These are phyloP conservation scores for Geosmithia putterillii DNA, from an alignment of 2,329 filamentous ascomycete species.

Conservation along the genomic window DNA sequence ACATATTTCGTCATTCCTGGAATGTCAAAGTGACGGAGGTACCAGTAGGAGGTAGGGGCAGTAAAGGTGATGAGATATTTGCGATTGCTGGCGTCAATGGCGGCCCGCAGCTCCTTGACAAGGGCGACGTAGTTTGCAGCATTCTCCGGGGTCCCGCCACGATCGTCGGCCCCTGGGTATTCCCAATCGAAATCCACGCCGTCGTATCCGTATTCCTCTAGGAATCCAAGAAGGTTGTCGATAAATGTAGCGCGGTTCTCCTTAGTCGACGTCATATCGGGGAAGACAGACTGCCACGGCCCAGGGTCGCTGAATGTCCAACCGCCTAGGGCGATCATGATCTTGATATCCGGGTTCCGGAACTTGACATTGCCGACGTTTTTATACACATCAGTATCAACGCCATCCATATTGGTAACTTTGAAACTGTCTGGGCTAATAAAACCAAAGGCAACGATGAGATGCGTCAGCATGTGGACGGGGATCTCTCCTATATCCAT, in stretches of 20 bases:
- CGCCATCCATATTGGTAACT: neutral
- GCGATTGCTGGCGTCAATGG: neutral
- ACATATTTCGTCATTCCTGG: neutral
- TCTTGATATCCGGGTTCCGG: slow-evolving; percentile 12
- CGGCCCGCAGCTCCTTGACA: slow-evolving; percentile 3
- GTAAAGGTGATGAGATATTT: slow-evolving; percentile 6
- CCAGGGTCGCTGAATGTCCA: slow-evolving; percentile 20
- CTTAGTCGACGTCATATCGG: slow-evolving; percentile 7
- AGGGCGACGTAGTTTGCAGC: slow-evolving; percentile 6
- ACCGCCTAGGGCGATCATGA: slow-evolving; percentile 23
- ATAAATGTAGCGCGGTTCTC: slow-evolving; percentile 3
- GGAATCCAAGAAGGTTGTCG: slow-evolving; percentile 2
- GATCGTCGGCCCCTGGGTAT: slow-evolving; percentile 4
- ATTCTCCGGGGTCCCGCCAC: slow-evolving; percentile 4
- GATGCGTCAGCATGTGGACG: neutral
- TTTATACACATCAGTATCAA: slow-evolving; percentile 1
- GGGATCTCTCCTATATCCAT: slow-evolving; percentile 11
- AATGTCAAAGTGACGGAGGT: slow-evolving; percentile 8
- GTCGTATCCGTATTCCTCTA: slow-evolving; percentile 4
- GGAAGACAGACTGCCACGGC: slow-evolving; percentile 9
- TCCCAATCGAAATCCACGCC: slow-evolving; percentile 7
- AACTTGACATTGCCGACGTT: slow-evolving; percentile 16
- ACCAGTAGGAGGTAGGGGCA: slow-evolving; percentile 10
- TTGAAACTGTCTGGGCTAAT: neutral
- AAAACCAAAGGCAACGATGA: neutral